A percentile compares a stretch with the other conserved stretches of the same genome.
Evolutionary conservation across 2,329 filamentous ascomycete genomes (phyloP).

Genomic region (Microdochium trichocladiopsis): DNA sequence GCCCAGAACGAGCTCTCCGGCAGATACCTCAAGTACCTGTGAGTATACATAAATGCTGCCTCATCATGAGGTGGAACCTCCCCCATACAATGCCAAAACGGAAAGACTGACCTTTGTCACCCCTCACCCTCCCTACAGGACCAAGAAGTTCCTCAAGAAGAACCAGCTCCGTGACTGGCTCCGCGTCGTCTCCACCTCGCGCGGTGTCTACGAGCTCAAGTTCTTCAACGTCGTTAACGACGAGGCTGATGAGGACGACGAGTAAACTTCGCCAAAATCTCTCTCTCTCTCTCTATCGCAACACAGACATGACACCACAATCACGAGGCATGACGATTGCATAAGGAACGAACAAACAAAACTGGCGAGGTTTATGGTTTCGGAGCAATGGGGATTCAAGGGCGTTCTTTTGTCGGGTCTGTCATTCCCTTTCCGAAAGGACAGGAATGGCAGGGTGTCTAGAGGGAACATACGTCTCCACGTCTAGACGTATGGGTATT

Average conservation of each 20-base stretch:
- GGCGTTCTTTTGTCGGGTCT: background rate
- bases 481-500: too few species aligned
- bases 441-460: background rate
- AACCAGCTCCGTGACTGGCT: constrained; percentile 99
- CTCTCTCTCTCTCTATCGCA: background rate
- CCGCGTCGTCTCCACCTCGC: constrained; percentile 94
- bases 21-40: constrained; percentile 99
- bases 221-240: constrained; percentile 99
- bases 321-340: background rate
- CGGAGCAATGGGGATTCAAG: background rate
- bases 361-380: background rate
- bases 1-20: constrained; percentile 97
- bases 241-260: constrained; percentile 95
- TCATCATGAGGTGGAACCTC: too few species aligned
- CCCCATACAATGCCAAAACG: too few species aligned
- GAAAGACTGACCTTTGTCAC: background rate
- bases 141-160: constrained; percentile 99
- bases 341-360: background rate
- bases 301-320: background rate
- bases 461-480: background rate
- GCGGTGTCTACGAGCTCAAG: constrained; percentile 98
- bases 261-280: constrained; percentile 61
- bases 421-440: background rate
- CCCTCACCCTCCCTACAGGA: constrained; percentile 45
- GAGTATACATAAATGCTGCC: constrained; percentile 31